Evolutionary conservation across 225 moss, liverwort and hornwort genomes (phyloP), one percentile per base, ranked within the genome.

Genomic region (Ulota crispa): DNA sequence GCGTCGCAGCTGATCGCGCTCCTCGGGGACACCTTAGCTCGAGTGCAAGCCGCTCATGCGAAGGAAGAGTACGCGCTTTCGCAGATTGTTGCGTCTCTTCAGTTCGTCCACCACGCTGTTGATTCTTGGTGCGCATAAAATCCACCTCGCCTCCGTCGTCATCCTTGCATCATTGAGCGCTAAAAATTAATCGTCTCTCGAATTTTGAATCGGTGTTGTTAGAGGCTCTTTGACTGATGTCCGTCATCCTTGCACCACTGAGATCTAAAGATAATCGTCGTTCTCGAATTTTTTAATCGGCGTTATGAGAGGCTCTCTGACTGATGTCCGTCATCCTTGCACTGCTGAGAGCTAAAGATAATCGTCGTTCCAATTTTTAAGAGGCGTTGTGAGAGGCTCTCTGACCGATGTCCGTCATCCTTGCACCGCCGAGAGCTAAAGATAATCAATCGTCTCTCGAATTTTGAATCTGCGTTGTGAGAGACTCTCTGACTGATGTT

Each of bases 51-150:
- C 32, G 45, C 55, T 15, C 65, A 78, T 16, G 89, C 85, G 7
- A 89, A 55, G 81, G 89, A 89, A 83, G 89, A 87, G 24, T 85
- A 74, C 67, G 87, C 47, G 65, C 47, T 89, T 62, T 76, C 73
- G 7, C 83, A 89, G 72, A 78, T 85, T 26, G 78, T 80, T 78
- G 68, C 83, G 42, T 85, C 89, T 30, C 68, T 85, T 16, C 82
- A 78, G 74, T 89, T 87, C 61, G 87, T 89, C 57, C 85, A 85
- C 28, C 74, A 45, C 15, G 69, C 78, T 5, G 11, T 81, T 20
- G 86, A 71, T 81, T 42, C 76, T 81, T 72, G 85, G 89, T 89
- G 28, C 68, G 80, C 63, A 1, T 50, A 50, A 45, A 18, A 18
- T 50, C 50, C 18, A 50, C 50, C 18, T 56, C 8, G 45, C 42